Base-by-base conservation (phyloP, 2,329 filamentous ascomycete genomes). In the Aureobasidium melanogenum region DNA sequence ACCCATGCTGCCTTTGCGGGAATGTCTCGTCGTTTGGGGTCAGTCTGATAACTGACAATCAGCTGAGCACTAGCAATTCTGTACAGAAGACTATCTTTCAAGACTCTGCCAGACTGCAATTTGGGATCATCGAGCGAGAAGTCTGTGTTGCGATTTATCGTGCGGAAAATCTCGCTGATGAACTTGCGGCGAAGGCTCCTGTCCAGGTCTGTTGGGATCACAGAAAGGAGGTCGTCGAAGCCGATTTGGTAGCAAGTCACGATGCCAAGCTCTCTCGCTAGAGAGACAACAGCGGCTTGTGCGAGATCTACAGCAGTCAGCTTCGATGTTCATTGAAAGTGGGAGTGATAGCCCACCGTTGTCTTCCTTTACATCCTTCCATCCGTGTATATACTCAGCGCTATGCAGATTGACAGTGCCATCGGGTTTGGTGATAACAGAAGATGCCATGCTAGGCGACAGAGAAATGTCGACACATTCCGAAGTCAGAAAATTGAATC, bases 21-120 rank as follows among this genome's bases (percentile, higher is more conserved):
- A 44, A 92, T 84, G 3, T 79, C 82, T 22, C 89, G 84, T 8
- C 81, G 75, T 38, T 62, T 80, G 79, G 66, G 86, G 15, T 63
- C 60, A 10, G 86, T 86, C 46, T 80, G 81, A 70, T 88, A 92
- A 3, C 88, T 89, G 10, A 97, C 77, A 57, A 89, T 86, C 62
- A 89, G 87, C 69, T 95, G 85, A 30, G 94, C 84, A 68, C 89
- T 89, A 14, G 97, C 78, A 61, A 86, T 89, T 61, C 89, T 81
- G 63, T 91, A 88, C 48, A 97, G 81, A 38, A 85, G 80, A 3
- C 80, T 78, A 68, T 94, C 92, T 63, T 86, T 80, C 65, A 94
- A 82, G 36, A 96, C 77, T 62, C 86, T 80, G 70, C 74, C 50
- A 57, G 67, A 74, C 66, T 67, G 64, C 63, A 93, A 86, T 66